A percentile compares a stretch with the other conserved stretches of the same genome.
Conservation (phyloP, 2,329 filamentous ascomycete genomes). For the Rasamsonia emersonii region DNA sequence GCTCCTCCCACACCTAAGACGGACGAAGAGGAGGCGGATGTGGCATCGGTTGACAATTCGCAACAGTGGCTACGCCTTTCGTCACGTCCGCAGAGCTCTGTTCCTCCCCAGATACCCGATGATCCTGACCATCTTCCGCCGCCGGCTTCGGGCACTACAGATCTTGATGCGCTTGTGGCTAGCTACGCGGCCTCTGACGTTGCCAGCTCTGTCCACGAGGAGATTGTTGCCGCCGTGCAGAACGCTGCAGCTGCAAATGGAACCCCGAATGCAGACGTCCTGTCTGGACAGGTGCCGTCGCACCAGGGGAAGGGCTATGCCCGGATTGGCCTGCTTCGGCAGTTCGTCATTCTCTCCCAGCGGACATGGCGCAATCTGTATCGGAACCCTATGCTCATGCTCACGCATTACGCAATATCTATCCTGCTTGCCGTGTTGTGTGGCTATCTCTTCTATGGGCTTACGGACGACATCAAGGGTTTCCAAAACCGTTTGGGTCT, state of each 20-base stretch:
- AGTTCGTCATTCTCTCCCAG: slow-evolving; percentile 82
- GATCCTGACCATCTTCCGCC: slow-evolving; percentile 57
- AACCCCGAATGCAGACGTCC: slow-evolving; percentile 49
- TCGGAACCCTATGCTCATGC: slow-evolving; percentile 94
- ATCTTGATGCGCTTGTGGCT: slow-evolving; percentile 71
- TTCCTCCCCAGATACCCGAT: slow-evolving; percentile 56
- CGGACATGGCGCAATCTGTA: slow-evolving; percentile 97
- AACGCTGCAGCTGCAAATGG: slow-evolving; percentile 60
- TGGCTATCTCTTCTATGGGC: slow-evolving; percentile 89
- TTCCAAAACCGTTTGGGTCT: slow-evolving; percentile 96
- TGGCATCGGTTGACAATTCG: slow-evolving; percentile 43
- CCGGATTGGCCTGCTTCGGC: slow-evolving; percentile 67
- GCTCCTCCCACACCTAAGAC: slow-evolving; percentile 52
- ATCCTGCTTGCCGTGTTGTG: slow-evolving; percentile 90
- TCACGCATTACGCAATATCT: slow-evolving; percentile 95
- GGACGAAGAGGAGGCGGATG: slow-evolving; percentile 49
- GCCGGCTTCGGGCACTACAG: slow-evolving; percentile 56
- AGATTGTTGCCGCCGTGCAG: slow-evolving; percentile 63
- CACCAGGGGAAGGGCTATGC: slow-evolving; percentile 70
- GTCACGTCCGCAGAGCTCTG: slow-evolving; percentile 44
- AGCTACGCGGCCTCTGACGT: slow-evolving; percentile 73
- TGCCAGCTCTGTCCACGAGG: slow-evolving; percentile 62
- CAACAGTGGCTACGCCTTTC: slow-evolving; percentile 55
- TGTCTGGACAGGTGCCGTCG: slow-evolving; percentile 32
- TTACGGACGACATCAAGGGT: slow-evolving; percentile 91